These are phyloP conservation scores for Cladophialophora yegresii DNA, from an alignment of 2,329 filamentous ascomycete species.

Conservation along the genomic window DNA sequence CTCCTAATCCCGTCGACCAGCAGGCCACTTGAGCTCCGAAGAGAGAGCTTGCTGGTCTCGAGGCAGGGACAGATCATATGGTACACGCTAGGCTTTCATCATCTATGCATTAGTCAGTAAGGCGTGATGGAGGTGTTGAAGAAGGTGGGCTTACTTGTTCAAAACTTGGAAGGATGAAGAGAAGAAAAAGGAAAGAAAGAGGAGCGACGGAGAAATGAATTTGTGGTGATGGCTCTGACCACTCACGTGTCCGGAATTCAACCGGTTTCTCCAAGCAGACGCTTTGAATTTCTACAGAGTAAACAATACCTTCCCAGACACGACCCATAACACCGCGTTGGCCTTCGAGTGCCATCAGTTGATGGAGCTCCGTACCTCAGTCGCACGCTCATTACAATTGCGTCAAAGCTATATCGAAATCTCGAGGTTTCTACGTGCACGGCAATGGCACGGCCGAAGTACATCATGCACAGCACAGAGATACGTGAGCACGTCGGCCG, in stretches of 20 bases:
- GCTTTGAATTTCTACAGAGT: neutral
- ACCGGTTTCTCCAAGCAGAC: conserved; percentile 8
- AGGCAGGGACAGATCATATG: conserved; percentile 77
- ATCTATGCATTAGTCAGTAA: conserved; percentile 30
- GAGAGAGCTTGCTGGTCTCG: conserved; percentile 77
- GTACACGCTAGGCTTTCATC: conserved; percentile 98
- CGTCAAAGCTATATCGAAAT: conserved; percentile 44
- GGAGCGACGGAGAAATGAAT: conserved; percentile 21
- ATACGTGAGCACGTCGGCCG: neutral
- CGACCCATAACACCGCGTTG: neutral
- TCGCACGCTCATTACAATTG: conserved; percentile 34
- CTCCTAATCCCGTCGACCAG: conserved; percentile 63
- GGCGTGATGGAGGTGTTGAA: neutral
- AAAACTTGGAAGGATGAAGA: conserved; percentile 99
- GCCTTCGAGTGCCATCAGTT: conserved; percentile 10
- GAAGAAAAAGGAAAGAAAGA: conserved; percentile 56
- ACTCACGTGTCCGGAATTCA: neutral
- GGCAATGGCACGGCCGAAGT: neutral
- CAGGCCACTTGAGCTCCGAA: conserved; percentile 85
- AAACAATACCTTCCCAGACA: neutral
- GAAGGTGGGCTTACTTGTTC: conserved; percentile 70
- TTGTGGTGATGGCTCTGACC: neutral
- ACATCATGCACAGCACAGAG: neutral
- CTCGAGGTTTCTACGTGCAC: conserved; percentile 42
- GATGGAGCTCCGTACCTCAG: conserved; percentile 24